Evolutionary conservation across 345 rosid species (phyloP).

Genomic region (Rhodomyrtus tomentosa): DNA sequence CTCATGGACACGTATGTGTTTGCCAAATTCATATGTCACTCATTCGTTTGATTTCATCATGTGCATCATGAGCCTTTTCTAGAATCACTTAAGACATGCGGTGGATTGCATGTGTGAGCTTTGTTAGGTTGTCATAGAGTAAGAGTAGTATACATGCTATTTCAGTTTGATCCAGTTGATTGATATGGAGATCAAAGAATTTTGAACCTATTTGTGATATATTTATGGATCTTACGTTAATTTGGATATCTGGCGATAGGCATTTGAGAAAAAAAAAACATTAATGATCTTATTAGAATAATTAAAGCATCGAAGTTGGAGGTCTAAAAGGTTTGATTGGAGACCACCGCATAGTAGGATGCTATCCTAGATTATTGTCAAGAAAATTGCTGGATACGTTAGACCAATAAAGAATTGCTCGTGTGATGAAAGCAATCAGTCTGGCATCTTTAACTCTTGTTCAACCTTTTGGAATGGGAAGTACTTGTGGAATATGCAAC

Average conservation of each 20-base stretch:
- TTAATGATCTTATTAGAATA: not conserved
- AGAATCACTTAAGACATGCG: not conserved
- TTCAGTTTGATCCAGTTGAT: not conserved
- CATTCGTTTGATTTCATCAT: not conserved
- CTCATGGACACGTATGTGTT: slow-evolving; percentile 96
- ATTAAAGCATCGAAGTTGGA: not conserved
- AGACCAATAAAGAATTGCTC: not conserved
- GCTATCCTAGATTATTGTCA: not conserved
- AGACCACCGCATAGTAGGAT: not conserved
- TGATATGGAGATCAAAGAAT: not conserved
- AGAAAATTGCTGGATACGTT: not conserved
- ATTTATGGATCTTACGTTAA: not conserved
- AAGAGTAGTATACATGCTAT: not conserved
- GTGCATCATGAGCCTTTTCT: not conserved
- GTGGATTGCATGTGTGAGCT: not conserved
- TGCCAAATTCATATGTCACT: not conserved
- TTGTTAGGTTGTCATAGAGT: not conserved
- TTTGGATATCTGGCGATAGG: not conserved
- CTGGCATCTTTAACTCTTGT: not conserved
- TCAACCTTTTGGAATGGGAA: not conserved
- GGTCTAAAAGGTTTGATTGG: not conserved
- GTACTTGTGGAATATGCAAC: not conserved
- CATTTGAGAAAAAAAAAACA: not conserved
- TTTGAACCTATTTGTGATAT: not conserved
- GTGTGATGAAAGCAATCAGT: not conserved